Conservation (phyloP, 169 alveolate genomes). For the Cryptosporidium muris region DNA sequence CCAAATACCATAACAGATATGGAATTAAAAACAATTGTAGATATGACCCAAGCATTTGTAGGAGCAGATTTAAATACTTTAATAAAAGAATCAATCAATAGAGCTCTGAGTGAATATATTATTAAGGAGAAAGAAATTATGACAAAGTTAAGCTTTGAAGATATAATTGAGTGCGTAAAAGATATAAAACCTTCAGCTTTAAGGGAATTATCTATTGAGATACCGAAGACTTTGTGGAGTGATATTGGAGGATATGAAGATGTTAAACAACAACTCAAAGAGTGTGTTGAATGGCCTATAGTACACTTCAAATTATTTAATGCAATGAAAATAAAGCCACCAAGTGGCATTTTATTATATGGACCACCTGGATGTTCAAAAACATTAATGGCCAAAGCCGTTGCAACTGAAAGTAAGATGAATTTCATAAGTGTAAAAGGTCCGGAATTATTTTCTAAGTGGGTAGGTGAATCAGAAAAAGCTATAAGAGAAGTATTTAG, state of each 20-base stretch:
- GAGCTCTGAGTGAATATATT: not conserved
- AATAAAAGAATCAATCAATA: conserved; percentile 76
- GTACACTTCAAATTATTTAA: conserved; percentile 89
- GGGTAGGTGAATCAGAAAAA: conserved; percentile 99
- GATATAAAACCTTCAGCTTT: conserved; percentile 73
- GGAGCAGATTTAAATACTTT: conserved; percentile 85
- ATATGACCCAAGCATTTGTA: conserved; percentile 84
- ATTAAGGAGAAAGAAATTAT: not conserved
- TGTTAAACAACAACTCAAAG: conserved; percentile 89
- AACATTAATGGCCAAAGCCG: conserved; percentile 99
- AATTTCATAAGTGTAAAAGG: conserved; percentile 98
- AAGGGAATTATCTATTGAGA: conserved; percentile 87
- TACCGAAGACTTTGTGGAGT: conserved; percentile 95
- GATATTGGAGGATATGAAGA: conserved; percentile 99
- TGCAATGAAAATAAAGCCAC: conserved; percentile 89
- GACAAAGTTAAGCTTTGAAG: conserved; percentile 19
- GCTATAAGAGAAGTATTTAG: conserved; percentile 94
- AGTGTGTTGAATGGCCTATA: conserved; percentile 98
- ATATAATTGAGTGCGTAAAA: conserved; percentile 59
- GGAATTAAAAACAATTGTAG: conserved; percentile 74
- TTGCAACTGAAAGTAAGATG: conserved; percentile 97
- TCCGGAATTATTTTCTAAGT: conserved; percentile 98
- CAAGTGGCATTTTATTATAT: conserved; percentile 95
- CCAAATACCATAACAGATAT: conserved; percentile 72
- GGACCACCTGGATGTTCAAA: conserved; percentile 99